Base-by-base conservation (phyloP, 306 rosid species). In the Acacia confusa region DNA sequence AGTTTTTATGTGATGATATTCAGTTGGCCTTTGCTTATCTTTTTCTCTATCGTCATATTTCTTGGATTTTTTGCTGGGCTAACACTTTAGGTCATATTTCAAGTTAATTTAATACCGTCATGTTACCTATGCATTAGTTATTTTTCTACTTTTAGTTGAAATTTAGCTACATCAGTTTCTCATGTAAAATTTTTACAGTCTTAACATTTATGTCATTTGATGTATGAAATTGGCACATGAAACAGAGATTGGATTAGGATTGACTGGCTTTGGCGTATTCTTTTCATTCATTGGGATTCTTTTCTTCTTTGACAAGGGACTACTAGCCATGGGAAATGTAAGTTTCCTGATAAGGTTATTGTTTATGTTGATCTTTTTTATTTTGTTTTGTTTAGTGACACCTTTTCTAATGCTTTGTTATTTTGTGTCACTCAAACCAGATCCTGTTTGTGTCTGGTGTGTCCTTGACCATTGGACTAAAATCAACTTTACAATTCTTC, bases 321-420 rank as follows among this genome's bases (percentile, higher is more conserved):
- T 96, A 82, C 94, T 96, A 38, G 99, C 98, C 81, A 96, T 96
- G 95, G 99, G 99, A 85, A 93, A 96, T 79, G 99, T 96, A 87
- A 90, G 97, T 84, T 74, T 63, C 70, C 10, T 71, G 6, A 25
- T 77, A 17, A 32, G 53, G 70, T 74, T 28, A 60, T 55, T 87
- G 64, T 60, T 72, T 22, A 55, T 44, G 47, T 55, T 58, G 17
- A 38, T 5, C 17, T 22, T 57, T 10, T 78, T 53, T 9, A 4
- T 9, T 78, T 53, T n/a, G 9, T 84, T 84, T 72, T 79, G 27
- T 45, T 78, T 68, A 77, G 36, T 44, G 78, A 77, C 60, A 45
- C 74, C 7, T 48, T 75, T 82, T 83, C 79, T 89, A 76, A 85
- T 82, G 36, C 83, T 72, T 64, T 36, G 78, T 76, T 72, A 72